Conservation (phyloP, 495 filamentous ascomycete genomes). For the Geopyxis carbonaria region DNA sequence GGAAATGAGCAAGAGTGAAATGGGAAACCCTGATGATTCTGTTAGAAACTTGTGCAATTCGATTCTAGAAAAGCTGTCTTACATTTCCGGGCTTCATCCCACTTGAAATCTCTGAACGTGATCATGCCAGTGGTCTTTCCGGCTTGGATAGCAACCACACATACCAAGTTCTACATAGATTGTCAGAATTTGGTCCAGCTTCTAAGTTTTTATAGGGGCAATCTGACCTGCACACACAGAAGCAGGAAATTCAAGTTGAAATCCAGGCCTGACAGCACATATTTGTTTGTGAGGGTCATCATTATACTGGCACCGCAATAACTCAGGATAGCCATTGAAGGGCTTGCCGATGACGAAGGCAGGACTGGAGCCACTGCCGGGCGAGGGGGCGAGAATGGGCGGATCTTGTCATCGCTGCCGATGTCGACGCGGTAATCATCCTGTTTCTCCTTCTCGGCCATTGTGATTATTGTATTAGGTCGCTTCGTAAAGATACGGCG, state of each 20-base stretch:
- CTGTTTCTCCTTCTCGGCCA: slow-evolving; percentile 71
- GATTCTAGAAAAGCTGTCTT: not conserved
- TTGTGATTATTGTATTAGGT: slow-evolving; percentile 18
- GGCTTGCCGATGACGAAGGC: slow-evolving; percentile 44
- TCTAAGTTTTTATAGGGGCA: not conserved
- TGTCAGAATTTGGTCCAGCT: slow-evolving; percentile 11
- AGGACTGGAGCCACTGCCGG: slow-evolving; percentile 22
- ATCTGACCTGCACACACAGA: slow-evolving; percentile 76
- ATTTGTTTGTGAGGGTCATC: slow-evolving; percentile 99
- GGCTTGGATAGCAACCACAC: slow-evolving; percentile 68
- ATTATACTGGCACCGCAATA: slow-evolving; percentile 92
- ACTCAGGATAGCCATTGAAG: slow-evolving; percentile 60
- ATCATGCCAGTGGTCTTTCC: slow-evolving; percentile 75
- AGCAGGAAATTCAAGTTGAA: slow-evolving; percentile 98
- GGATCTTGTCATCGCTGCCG: slow-evolving; percentile 40
- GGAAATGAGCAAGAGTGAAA: slow-evolving; percentile 88
- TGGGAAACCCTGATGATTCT: slow-evolving; percentile 65
- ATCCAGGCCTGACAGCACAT: slow-evolving; percentile 70
- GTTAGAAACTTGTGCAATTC: slow-evolving; percentile 15
- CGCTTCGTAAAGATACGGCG: not conserved
- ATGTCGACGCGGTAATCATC: slow-evolving; percentile 64
- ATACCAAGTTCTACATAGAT: slow-evolving; percentile 59
- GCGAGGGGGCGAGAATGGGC: slow-evolving; percentile 33
- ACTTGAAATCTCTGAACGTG: slow-evolving; percentile 76
- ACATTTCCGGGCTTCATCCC: slow-evolving; percentile 86